Conservation (phyloP, 345 rosid genomes). For the Stellera chamaejasme region DNA sequence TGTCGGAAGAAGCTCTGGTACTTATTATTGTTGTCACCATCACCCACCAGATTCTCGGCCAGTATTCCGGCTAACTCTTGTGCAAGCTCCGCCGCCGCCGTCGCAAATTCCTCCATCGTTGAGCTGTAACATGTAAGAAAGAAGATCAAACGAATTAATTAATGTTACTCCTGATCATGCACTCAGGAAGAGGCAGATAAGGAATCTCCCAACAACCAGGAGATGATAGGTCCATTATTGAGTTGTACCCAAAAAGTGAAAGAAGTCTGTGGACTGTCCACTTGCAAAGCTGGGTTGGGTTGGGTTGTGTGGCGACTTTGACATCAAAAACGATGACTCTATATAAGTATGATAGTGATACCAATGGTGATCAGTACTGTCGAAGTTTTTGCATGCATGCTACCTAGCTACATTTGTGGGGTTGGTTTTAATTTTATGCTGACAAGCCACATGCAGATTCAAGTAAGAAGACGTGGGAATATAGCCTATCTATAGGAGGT, state of each 20-base stretch:
- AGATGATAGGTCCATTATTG: constrained; percentile 2
- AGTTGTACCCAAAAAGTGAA: no score
- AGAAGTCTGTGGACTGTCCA: no score
- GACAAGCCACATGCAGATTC: not conserved
- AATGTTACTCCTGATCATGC: no score
- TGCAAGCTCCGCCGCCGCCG: constrained; percentile 52
- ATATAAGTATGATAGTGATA: no score
- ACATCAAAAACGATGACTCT: no score
- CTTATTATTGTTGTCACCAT: constrained; percentile 19
- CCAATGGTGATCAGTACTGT: no score
- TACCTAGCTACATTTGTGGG: no score
- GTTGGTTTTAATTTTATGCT: no score
- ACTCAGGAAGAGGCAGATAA: no score
- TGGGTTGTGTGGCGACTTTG: no score
- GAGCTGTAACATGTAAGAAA: constrained; percentile 29
- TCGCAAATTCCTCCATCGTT: constrained; percentile 57
- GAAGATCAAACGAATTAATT: not conserved
- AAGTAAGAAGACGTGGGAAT: not conserved
- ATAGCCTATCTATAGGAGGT: not conserved
- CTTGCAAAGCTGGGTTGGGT: no score
- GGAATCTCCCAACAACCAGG: not conserved
- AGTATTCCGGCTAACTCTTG: constrained; percentile 50
- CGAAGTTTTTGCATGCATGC: no score
- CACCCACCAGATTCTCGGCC: constrained; percentile 36
- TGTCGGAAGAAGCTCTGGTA: constrained; percentile 47